Conservation (phyloP, 208 protist genomes). For the Leishmania amazonensis region DNA sequence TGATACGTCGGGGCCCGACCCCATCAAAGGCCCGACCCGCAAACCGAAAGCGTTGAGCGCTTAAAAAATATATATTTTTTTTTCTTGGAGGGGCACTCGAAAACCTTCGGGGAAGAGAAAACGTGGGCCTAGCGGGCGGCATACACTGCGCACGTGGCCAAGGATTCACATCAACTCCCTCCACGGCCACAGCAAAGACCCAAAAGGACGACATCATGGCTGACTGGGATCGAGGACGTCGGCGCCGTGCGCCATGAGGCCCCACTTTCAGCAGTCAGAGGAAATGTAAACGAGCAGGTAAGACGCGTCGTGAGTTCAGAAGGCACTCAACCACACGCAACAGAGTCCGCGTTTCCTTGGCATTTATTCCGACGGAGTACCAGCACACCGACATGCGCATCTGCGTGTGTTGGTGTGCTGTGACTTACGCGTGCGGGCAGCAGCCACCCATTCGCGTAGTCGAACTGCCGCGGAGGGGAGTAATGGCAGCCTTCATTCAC, state of each 20-base stretch:
- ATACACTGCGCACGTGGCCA: background rate
- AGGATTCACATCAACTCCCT: background rate
- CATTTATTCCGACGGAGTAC: background rate
- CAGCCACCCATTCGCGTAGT: background rate
- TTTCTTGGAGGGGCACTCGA: background rate
- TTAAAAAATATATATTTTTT: background rate
- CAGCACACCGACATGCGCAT: background rate
- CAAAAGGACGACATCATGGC: background rate
- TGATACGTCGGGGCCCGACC: background rate
- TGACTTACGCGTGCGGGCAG: background rate
- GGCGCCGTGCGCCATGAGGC: background rate
- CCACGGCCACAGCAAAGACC: background rate
- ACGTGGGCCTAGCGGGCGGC: background rate
- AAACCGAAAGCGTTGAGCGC: background rate
- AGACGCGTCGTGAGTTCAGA: background rate
- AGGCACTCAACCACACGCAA: background rate
- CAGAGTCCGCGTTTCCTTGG: background rate
- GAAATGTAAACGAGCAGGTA: background rate
- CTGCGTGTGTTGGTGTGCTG: background rate
- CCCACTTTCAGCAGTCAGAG: background rate
- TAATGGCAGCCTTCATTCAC: background rate
- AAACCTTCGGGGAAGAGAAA: background rate
- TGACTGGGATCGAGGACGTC: background rate
- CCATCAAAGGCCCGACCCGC: background rate
- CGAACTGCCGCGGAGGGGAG: background rate